Evolutionary conservation across 2,329 filamentous ascomycete species (phyloP), one percentile per base, ranked within the genome.

Genomic region (Aspergillus brunneoviolaceus): DNA sequence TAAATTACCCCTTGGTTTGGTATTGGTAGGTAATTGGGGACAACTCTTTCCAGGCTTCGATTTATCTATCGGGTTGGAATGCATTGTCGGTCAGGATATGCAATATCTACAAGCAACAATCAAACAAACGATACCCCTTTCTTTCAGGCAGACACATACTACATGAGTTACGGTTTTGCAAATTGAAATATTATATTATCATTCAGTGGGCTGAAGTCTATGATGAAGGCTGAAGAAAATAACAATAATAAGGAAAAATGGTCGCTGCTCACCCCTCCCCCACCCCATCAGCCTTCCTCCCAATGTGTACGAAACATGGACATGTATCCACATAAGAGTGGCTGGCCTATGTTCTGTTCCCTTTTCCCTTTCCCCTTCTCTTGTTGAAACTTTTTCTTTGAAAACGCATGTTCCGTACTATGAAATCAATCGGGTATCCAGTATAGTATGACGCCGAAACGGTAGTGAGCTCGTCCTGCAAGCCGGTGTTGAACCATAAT

Each of bases 381-480:
- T 29, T n/a, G 27, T n/a, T 49, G 47, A 42, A 55, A 55, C 42
- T 49, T 49, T 55, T 55, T 27, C 11, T 14, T 33, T 33, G 11
- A 14, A 33, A 25, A 14, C 42, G 53, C 19, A 33, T 23, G 51
- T 7, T 21, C 53, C 45, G 9, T 47, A 53, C 54, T 59, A 60
- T 58, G 68, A 63, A 70, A 61, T 64, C 67, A 68, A 73, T 71
- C 64, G 70, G 72, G 71, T 74, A 73, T 74, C 71, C 71, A 69
- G 67, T 67, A 63, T 59, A 63, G 49, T 65, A 51, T 54, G 51
- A 57, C 50, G 48, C 39, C 51, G 39, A 21, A 35, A 21, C n/a
- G 59, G 58, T 29, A 35, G 27, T 27, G 7, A 55, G 19, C 16
- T 42, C 39, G 39, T 27, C 47, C 47, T 7, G 45, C 52, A 25